Evolutionary conservation across 2,329 filamentous ascomycete genomes (phyloP), one percentile per base, ranked within the genome.

Genomic region (Verticillium nubilum): DNA sequence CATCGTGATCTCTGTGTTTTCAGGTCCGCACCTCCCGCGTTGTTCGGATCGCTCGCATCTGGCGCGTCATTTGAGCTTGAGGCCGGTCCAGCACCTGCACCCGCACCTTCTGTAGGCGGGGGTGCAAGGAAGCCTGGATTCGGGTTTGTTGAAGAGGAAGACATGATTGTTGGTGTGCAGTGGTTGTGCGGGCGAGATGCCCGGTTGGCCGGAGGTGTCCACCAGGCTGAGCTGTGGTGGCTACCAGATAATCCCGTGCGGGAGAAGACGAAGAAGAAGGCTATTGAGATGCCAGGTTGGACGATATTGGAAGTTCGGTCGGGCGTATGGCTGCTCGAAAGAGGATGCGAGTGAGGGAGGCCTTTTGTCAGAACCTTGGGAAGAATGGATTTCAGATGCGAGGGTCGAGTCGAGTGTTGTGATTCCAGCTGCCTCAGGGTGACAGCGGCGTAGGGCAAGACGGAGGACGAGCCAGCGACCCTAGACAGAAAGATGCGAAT

Each of bases 1-100:
- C 95, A 98, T 86, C 95, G 84, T 74, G 95, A 87, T 70, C 93
- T 84, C 72, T 94, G 92, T 25, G 87, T 89, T 59, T 71, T 67
- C 56, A 56, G 9, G 84, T 81, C 63, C 82, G 83, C 52, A 83
- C 83, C 61, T 79, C 66, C 42, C 42, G 52, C 25, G 25, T 53
- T 6, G 52, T 53, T 29, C 52, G 26, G 52, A 53, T 53, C 52
- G 52, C 52, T 53, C n/a, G 52, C 5, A 10, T 53, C 25, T 29
- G 15, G 52, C 25, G 15, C 27, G 25, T 53, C 52, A 19, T 28
- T n/a, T 6, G 19, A 19, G 42, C n/a, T 50, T 13, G 42, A 23
- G 4, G 42, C 9, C 5, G n/a, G 75, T 81, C 65, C 75, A 72
- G 60, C 76, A 74, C n/a, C 66, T 57, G 37, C 59, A 65, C 57